These are phyloP conservation scores for Cercospora sp. DNA, from an alignment of 2,329 filamentous ascomycete genomes.

Conservation along the genomic window DNA sequence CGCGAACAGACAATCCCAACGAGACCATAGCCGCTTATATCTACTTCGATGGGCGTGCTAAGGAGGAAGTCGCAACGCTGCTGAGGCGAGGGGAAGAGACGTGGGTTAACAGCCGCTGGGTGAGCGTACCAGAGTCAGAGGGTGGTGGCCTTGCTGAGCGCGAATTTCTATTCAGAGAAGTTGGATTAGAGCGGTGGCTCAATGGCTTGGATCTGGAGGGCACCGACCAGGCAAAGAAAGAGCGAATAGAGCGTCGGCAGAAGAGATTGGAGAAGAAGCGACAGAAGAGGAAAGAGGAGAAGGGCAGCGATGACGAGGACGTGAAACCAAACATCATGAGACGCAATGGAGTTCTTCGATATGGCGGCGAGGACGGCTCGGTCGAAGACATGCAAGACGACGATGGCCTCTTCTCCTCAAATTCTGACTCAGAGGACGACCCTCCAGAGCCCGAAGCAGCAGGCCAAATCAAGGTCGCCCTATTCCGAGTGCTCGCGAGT, in stretches of 20 bases:
- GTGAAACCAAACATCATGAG: slow-evolving; percentile 42
- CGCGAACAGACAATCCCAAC: slow-evolving; percentile 87
- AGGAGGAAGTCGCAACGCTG: slow-evolving; percentile 95
- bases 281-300: slow-evolving; percentile 60
- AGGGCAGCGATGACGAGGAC: slow-evolving; percentile 54
- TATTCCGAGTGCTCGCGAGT: slow-evolving; percentile 92
- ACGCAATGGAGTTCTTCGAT: slow-evolving; percentile 67
- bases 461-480: slow-evolving; percentile 95
- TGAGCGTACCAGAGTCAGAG: slow-evolving; percentile 86
- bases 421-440: slow-evolving; percentile 74
- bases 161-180: slow-evolving; percentile 95
- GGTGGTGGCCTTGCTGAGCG: slow-evolving; percentile 92
- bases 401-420: slow-evolving; percentile 62
- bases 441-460: slow-evolving; percentile 86
- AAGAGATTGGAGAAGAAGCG: slow-evolving; percentile 72
- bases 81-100: slow-evolving; percentile 92
- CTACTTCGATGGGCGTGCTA: slow-evolving; percentile 92
- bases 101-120: slow-evolving; percentile 98
- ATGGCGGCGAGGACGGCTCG: slow-evolving; percentile 73
- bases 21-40: slow-evolving; percentile 99
- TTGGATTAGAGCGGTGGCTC: slow-evolving; percentile 92
- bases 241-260: slow-evolving; percentile 67
- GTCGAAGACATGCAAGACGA: slow-evolving; percentile 71
- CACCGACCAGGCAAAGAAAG: slow-evolving; percentile 75
- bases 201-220: slow-evolving; percentile 88